Evolutionary conservation across 768 basidiomycete species (phyloP).

Genomic region (Mycena vitilis): DNA sequence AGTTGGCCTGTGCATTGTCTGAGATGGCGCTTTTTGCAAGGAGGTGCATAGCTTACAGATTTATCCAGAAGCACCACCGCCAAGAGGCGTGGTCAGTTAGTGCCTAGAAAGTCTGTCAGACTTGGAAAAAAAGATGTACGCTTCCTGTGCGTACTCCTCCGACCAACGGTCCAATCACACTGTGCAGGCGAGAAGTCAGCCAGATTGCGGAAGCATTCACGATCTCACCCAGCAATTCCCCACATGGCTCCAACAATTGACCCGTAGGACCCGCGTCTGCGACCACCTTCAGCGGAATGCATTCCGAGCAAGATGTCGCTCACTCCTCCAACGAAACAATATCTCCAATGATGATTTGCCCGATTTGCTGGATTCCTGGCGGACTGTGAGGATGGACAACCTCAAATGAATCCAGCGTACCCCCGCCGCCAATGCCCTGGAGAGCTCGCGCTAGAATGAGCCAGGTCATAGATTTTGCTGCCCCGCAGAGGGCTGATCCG

Average conservation of each 20-base stretch:
- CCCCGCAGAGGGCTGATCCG: slow-evolving; percentile 85
- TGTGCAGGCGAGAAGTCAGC: slow-evolving; percentile 28
- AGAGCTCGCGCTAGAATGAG: slow-evolving; percentile 75
- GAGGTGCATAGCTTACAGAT: no score
- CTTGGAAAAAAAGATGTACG: not conserved
- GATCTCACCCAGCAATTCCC: slow-evolving; percentile 65
- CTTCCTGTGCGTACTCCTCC: slow-evolving; percentile 69
- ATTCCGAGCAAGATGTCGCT: slow-evolving; percentile 37
- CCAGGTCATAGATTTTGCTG: slow-evolving; percentile 83
- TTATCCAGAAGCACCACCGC: slow-evolving; percentile 61
- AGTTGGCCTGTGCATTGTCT: slow-evolving; percentile 63
- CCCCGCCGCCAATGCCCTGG: slow-evolving; percentile 76
- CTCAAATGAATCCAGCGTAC: slow-evolving; percentile 53
- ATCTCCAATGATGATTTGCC: slow-evolving; percentile 82
- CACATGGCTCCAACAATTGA: slow-evolving; percentile 82
- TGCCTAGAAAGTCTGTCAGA: slow-evolving; percentile 49
- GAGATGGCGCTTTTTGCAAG: no score
- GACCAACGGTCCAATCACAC: slow-evolving; percentile 83
- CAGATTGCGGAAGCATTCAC: not conserved
- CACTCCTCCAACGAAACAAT: slow-evolving; percentile 85
- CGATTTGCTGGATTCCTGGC: slow-evolving; percentile 41
- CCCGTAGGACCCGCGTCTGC: slow-evolving; percentile 80
- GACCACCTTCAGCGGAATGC: not conserved
- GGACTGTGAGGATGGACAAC: not conserved
- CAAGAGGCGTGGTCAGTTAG: slow-evolving; percentile 84